These are phyloP conservation scores for Phytopythium aichiense DNA, from an alignment of 352 stramenopile genomes.

Conservation along the genomic window DNA sequence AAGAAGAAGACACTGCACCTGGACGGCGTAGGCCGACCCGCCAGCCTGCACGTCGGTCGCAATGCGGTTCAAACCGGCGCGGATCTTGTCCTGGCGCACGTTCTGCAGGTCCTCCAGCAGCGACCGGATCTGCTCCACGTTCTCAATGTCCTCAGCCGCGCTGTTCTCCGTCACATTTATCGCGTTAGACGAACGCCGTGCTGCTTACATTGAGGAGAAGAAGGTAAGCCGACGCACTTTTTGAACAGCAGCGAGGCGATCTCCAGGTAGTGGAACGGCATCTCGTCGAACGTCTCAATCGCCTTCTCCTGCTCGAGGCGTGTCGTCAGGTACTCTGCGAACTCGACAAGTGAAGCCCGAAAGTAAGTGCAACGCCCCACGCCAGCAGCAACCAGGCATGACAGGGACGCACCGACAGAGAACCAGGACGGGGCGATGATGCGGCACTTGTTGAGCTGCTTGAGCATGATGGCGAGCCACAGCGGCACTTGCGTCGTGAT, in stretches of 20 bases:
- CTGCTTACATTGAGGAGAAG: neutral
- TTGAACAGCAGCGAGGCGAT: constrained; percentile 80
- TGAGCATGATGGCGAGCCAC: constrained; percentile 89
- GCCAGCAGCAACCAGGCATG: too few relatives aligned
- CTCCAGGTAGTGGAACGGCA: constrained; percentile 88
- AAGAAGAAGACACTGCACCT: constrained; percentile 15
- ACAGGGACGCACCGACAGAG: constrained; percentile 42
- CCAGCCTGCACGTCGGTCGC: constrained; percentile 69
- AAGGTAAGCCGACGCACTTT: constrained; percentile 45
- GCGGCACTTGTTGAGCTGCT: constrained; percentile 85
- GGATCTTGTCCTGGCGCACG: constrained; percentile 87
- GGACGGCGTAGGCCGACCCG: constrained; percentile 69
- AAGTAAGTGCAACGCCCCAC: neutral
- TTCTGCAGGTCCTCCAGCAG: constrained; percentile 87
- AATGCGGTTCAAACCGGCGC: constrained; percentile 82
- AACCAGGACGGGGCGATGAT: constrained; percentile 82
- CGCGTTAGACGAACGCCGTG: neutral
- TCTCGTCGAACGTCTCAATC: constrained; percentile 69
- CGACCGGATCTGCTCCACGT: constrained; percentile 76
- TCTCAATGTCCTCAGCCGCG: constrained; percentile 78
- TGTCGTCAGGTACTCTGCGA: constrained; percentile 49
- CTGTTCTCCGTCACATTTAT: constrained; percentile 15
- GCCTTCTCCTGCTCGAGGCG: constrained; percentile 67
- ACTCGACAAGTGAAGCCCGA: neutral
- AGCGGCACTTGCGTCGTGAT: constrained; percentile 81